These are phyloP conservation scores for Citrus hindsii DNA, from an alignment of 345 rosid species.

Conservation along the genomic window DNA sequence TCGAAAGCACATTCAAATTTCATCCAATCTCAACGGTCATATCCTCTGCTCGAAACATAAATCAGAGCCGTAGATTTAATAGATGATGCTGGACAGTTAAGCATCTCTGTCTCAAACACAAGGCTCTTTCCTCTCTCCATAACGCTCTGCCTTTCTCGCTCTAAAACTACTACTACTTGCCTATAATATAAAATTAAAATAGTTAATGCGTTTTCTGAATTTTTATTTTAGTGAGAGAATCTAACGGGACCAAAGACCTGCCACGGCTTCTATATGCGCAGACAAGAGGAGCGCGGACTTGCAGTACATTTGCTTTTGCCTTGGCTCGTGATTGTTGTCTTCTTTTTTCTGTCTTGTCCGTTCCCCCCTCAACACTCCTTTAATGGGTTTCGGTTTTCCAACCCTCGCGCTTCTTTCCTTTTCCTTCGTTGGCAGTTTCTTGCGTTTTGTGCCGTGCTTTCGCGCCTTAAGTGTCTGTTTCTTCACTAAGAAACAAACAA, in stretches of 20 bases:
- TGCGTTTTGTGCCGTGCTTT: not conserved
- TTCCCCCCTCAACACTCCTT: too few species aligned
- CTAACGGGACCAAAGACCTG: conserved; percentile 39
- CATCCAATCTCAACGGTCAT: not conserved
- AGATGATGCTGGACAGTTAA: not conserved
- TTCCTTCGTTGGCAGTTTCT: too few species aligned
- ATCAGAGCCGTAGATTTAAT: not conserved
- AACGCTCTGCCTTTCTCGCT: conserved; percentile 1
- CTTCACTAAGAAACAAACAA: conserved; percentile 9
- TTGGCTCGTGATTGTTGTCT: conserved; percentile 22
- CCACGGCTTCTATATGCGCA: conserved; percentile 34
- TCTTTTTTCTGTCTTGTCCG: conserved; percentile 3
- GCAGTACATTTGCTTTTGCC: conserved; percentile 40
- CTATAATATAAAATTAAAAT: not conserved
- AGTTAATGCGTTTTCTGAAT: not conserved
- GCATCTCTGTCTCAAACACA: not conserved
- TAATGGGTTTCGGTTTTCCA: conserved; percentile 9
- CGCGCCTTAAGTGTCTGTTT: conserved; percentile 29
- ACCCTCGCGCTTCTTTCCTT: conserved; percentile 3
- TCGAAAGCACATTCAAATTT: conserved; percentile 31
- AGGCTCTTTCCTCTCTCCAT: not conserved
- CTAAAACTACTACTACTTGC: not conserved
- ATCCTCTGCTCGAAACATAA: not conserved
- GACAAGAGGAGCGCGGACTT: conserved; percentile 22
- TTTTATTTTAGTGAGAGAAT: conserved; percentile 12